Conservation (phyloP, 2,329 filamentous ascomycete genomes). For the Blastomyces parvus region DNA sequence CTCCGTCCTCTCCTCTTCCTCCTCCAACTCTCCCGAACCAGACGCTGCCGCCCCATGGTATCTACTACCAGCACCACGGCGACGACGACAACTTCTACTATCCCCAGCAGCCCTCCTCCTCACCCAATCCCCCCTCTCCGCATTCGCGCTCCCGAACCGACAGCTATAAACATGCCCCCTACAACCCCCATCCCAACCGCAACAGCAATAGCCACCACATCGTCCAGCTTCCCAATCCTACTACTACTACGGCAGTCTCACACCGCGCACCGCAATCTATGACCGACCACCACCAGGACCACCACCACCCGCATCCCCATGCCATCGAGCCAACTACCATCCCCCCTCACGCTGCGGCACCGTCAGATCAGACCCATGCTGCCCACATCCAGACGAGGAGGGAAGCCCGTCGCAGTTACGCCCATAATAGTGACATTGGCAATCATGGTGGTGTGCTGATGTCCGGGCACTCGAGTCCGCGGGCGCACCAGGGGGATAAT, state of each 20-base stretch:
- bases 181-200: neutral
- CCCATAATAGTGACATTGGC: no score
- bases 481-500: constrained; percentile 14
- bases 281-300: neutral
- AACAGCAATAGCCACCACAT: neutral
- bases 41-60: no score
- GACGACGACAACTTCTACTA: constrained; percentile 15
- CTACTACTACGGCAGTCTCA: constrained; percentile 4
- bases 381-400: neutral
- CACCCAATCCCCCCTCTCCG: neutral
- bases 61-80: constrained; percentile 19
- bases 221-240: neutral
- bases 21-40: no score
- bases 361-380: neutral
- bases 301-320: neutral
- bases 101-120: neutral
- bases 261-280: neutral
- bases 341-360: neutral
- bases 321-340: neutral
- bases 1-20: constrained; percentile 5
- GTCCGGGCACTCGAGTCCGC: constrained; percentile 5
- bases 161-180: neutral
- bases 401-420: neutral
- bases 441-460: neutral
- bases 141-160: neutral